phyloP scores from a whole-genome alignment of 371 early-diverging fungal species.

The Batkoa obscura region DNA sequence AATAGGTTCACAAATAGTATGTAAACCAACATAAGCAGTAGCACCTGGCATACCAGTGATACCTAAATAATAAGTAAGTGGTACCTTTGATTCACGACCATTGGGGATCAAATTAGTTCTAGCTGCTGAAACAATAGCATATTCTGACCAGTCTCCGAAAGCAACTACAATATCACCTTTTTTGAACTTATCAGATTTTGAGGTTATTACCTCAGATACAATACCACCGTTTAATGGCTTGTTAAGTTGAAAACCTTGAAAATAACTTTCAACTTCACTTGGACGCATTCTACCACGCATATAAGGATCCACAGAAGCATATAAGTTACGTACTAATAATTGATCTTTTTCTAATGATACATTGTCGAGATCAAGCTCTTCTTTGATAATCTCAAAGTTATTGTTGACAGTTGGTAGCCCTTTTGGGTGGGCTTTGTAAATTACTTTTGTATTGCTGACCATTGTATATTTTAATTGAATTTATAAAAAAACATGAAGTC shows the following conservation, averaged over 20 bases:
- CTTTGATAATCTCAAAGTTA: conserved; percentile 22
- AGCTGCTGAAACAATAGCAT: conserved; percentile 18
- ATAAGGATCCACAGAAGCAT: conserved; percentile 32
- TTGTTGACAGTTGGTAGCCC: no score
- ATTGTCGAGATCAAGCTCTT: conserved; percentile 21
- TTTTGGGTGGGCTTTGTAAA: no score
- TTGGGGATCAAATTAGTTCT: conserved; percentile 7
- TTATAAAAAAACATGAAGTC: no score
- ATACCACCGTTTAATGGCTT: conserved; percentile 25
- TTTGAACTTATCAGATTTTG: conserved; percentile 18
- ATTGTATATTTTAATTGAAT: no score
- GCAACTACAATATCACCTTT: conserved; percentile 40
- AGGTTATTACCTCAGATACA: neutral
- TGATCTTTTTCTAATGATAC: conserved; percentile 24
- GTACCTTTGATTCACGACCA: conserved; percentile 9
- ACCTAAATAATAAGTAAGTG: conserved; percentile 27
- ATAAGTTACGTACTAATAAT: conserved; percentile 29
- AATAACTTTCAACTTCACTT: conserved; percentile 20
- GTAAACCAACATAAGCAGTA: conserved; percentile 28
- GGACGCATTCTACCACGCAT: conserved; percentile 44
- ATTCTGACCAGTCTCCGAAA: conserved; percentile 33
- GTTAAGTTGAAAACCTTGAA: conserved; percentile 28
- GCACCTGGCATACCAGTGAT: conserved; percentile 36
- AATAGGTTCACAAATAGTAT: conserved; percentile 24
- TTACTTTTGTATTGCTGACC: no score